phyloP scores from a whole-genome alignment of 2,329 filamentous ascomycete species.

The Laburnicola sp. region DNA sequence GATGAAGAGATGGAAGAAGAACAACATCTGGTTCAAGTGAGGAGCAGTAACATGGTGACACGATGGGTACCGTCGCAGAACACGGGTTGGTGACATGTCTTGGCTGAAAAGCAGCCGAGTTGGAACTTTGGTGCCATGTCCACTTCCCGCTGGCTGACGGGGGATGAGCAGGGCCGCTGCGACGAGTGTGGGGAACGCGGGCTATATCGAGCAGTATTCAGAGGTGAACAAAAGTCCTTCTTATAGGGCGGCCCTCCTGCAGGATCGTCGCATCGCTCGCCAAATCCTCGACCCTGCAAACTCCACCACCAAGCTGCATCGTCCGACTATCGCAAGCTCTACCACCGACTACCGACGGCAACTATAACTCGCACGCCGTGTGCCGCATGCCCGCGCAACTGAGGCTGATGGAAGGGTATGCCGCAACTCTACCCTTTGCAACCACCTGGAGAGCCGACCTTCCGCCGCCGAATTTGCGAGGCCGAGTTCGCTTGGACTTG shows the following conservation, averaged over 20 bases:
- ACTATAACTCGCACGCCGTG: conserved; percentile 4
- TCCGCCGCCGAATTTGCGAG: conserved; percentile 40
- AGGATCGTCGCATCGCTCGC: conserved; percentile 10
- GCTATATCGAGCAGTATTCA: neutral
- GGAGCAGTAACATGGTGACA: too few relatives aligned
- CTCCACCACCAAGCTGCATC: conserved; percentile 18
- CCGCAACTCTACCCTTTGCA: conserved; percentile 35
- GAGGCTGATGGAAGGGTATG: conserved; percentile 45
- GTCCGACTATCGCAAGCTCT: conserved; percentile 11
- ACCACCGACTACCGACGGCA: conserved; percentile 16
- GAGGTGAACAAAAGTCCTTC: conserved; percentile 12
- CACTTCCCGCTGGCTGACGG: conserved; percentile 7
- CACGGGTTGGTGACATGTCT: too few relatives aligned
- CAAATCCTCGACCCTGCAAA: conserved; percentile 11
- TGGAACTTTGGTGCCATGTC: conserved; percentile 2
- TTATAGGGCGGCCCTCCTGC: conserved; percentile 37
- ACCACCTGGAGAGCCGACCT: conserved; percentile 44
- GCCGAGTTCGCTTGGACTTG: conserved; percentile 48
- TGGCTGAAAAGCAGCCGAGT: too few relatives aligned
- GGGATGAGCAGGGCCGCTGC: conserved; percentile 7
- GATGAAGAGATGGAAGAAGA: too few relatives aligned
- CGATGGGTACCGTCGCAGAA: too few relatives aligned
- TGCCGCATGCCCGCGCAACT: conserved; percentile 18
- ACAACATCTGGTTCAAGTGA: too few relatives aligned
- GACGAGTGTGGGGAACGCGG: conserved; percentile 7